Conservation (phyloP, 208 protist species). For the Trypanosoma boissoni region DNA sequence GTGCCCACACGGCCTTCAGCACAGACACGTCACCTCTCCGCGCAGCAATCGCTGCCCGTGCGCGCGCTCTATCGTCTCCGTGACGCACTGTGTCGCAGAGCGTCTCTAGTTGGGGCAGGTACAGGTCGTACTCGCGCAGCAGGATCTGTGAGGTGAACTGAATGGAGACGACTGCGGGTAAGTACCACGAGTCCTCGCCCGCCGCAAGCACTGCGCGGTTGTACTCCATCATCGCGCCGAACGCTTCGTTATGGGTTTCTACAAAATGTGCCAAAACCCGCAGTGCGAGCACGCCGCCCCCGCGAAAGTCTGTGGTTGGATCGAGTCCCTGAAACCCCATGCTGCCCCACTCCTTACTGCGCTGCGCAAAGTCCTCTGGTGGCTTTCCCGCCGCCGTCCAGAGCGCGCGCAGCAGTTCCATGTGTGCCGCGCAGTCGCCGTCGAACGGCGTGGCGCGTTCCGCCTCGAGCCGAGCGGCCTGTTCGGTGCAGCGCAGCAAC, state of each 20-base stretch:
- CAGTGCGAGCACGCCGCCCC: conserved; percentile 75
- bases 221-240: conserved; percentile 71
- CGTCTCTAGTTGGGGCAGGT: conserved; percentile 59
- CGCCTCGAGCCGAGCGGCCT: conserved; percentile 44
- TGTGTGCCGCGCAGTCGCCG: conserved; percentile 44
- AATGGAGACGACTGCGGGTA: conserved; percentile 82
- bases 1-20: background rate
- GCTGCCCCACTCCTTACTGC: conserved; percentile 48
- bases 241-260: conserved; percentile 43
- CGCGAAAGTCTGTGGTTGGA: conserved; percentile 86
- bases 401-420: conserved; percentile 64
- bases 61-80: background rate
- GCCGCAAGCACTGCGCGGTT: conserved; percentile 48
- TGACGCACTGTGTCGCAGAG: conserved; percentile 56
- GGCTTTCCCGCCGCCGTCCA: conserved; percentile 54
- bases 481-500: conserved; percentile 38
- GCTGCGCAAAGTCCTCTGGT: conserved; percentile 33
- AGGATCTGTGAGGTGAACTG: conserved; percentile 77
- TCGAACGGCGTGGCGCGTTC: conserved; percentile 67
- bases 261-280: conserved; percentile 83
- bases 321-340: conserved; percentile 90
- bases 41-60: background rate
- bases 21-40: background rate
- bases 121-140: conserved; percentile 47
- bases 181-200: conserved; percentile 62